A percentile compares a stretch with the other conserved stretches of the same genome.
Conservation (phyloP, 2,329 filamentous ascomycete species). For the Neurospora crassa region DNA sequence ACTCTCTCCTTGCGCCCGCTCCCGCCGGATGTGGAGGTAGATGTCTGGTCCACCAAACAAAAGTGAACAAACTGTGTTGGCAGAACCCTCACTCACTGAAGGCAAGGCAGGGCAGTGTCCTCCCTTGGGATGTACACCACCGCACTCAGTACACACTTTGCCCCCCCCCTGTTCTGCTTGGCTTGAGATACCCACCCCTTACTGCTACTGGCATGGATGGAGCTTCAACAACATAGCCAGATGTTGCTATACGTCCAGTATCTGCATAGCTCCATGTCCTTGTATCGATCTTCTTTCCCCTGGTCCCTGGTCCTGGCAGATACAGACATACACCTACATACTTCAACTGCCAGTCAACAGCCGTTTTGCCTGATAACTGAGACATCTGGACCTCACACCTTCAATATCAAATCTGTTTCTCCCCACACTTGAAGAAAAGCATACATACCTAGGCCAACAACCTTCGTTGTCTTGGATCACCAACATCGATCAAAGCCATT, state of each 20-base stretch:
- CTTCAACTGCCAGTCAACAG: conserved; percentile 10
- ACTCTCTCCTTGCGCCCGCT: conserved; percentile 8
- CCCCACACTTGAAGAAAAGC: not conserved
- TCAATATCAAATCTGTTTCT: not conserved
- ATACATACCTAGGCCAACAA: not conserved
- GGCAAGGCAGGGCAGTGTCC: not conserved
- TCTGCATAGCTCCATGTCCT: conserved; percentile 11
- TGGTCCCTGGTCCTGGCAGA: not conserved
- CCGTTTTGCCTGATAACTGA: not conserved
- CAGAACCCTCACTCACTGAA: conserved; percentile 1
- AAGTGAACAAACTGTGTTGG: conserved; percentile 10
- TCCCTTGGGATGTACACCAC: not conserved
- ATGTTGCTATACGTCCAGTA: not conserved
- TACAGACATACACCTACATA: conserved; percentile 1
- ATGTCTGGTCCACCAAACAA: conserved; percentile 13
- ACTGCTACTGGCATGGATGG: not conserved
- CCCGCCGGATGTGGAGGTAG: conserved; percentile 5
- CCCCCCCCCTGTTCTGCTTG: not conserved
- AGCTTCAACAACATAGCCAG: not conserved
- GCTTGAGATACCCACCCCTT: not conserved
- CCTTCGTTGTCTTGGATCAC: not conserved
- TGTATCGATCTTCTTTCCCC: conserved; percentile 9
- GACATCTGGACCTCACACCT: not conserved
- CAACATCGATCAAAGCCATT: not conserved
- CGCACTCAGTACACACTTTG: not conserved